Evolutionary conservation across 108 stramenopile genomes (phyloP).

Genomic region (Cylindrotheca closterium): DNA sequence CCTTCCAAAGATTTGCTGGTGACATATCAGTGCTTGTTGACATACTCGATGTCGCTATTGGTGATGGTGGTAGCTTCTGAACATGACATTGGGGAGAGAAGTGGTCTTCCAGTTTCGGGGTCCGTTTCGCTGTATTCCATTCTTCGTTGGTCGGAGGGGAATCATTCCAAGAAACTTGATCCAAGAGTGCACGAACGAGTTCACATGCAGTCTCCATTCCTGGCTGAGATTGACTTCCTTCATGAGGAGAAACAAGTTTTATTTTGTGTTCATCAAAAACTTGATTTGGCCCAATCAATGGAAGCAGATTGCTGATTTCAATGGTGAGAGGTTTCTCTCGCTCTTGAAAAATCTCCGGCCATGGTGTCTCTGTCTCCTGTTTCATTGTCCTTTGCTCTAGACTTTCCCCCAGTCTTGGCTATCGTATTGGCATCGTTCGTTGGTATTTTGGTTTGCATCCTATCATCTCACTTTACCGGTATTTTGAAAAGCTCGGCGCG

Average conservation of each 20-base stretch:
- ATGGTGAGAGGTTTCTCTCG: neutral
- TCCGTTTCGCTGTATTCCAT: neutral
- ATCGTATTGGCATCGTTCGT: no score
- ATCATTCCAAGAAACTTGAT: slow-evolving; percentile 70
- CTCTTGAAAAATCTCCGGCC: neutral
- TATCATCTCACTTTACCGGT: no score
- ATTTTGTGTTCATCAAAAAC: neutral
- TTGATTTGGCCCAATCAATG: no score
- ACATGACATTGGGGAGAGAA: slow-evolving; percentile 20
- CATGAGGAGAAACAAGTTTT: neutral
- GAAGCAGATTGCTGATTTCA: neutral
- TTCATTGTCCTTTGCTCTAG: no score
- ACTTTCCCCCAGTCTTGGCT: no score
- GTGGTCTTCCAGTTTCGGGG: slow-evolving; percentile 4
- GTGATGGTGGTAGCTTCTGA: neutral
- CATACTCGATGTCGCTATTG: neutral
- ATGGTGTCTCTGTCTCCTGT: neutral
- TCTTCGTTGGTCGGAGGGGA: slow-evolving; percentile 63
- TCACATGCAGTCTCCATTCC: slow-evolving; percentile 27
- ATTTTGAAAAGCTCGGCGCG: no score
- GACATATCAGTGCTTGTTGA: neutral
- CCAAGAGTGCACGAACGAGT: slow-evolving; percentile 53
- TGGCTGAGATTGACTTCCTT: neutral
- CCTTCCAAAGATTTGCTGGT: slow-evolving; percentile 12
- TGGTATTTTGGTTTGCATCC: no score